These are phyloP conservation scores for Coemansia sp. DNA, from an alignment of 192 early-diverging fungal species.

Conservation along the genomic window DNA sequence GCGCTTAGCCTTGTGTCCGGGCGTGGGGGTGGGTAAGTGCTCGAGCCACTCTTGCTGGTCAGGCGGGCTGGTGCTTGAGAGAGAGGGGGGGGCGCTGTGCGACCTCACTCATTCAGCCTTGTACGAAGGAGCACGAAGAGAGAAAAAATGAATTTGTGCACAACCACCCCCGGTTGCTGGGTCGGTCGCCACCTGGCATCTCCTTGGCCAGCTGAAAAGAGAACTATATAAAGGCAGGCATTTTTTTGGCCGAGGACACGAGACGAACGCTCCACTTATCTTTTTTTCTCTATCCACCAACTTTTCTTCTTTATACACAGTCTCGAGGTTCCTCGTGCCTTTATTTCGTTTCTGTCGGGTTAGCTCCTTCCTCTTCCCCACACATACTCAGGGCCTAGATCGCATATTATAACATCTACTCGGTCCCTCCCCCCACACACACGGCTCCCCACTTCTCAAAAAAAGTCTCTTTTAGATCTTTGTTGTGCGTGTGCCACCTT, in stretches of 20 bases:
- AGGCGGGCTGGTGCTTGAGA: neutral
- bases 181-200: neutral
- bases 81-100: neutral
- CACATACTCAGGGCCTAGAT: conserved; percentile 4
- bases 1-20: neutral
- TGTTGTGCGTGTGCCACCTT: neutral
- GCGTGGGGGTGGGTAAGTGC: conserved; percentile 9
- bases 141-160: neutral
- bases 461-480: neutral
- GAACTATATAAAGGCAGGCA: neutral
- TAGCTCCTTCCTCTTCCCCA: neutral
- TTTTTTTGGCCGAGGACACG: neutral
- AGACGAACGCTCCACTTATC: neutral
- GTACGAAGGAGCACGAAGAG: neutral
- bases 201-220: neutral
- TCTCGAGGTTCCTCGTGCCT: neutral
- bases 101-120: neutral
- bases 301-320: neutral
- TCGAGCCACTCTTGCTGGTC: conserved; percentile 7
- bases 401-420: neutral
- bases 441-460: neutral
- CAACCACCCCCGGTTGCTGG: neutral
- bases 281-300: neutral
- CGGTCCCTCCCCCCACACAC: neutral
- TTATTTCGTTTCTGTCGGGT: neutral